A percentile compares a stretch with the other conserved stretches of the same genome.
phyloP scores from a whole-genome alignment of 257 asterid genomes.

The Mentha longifolia region DNA sequence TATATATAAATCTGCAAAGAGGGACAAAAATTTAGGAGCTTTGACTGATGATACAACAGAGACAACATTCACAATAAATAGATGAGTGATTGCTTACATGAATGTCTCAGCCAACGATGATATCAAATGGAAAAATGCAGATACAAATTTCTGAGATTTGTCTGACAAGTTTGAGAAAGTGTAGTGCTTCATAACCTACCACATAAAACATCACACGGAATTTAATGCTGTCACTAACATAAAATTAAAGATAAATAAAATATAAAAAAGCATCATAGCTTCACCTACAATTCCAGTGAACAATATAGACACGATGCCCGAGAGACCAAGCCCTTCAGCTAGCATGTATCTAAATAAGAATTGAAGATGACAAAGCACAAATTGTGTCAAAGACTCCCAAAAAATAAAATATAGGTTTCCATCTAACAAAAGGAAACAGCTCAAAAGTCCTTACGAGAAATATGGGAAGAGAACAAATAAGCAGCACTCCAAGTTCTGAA shows the following conservation, averaged over 20 bases:
- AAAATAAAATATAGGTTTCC: constrained; percentile 18
- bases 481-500: constrained; percentile 99
- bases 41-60: constrained; percentile 32
- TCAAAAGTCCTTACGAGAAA: constrained; percentile 78
- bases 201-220: constrained; percentile 29
- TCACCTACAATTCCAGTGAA: constrained; percentile 97
- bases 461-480: constrained; percentile 97
- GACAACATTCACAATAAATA: constrained; percentile 18
- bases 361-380: constrained; percentile 33
- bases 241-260: constrained; percentile 29
- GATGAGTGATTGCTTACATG: constrained; percentile 61
- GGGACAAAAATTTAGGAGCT: constrained; percentile 28
- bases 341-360: constrained; percentile 73
- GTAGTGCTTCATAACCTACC: constrained; percentile 98
- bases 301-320: constrained; percentile 94
- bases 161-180: constrained; percentile 89
- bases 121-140: constrained; percentile 94
- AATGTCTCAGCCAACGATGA: constrained; percentile 98
- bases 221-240: constrained; percentile 29
- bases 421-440: constrained; percentile 27
- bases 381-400: constrained; percentile 24
- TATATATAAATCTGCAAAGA: constrained; percentile 86
- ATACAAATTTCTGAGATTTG: constrained; percentile 92
- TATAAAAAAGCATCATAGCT: constrained; percentile 22
- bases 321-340: constrained; percentile 98